Base-by-base conservation (phyloP, 2,329 filamentous ascomycete genomes). In the Neopestalotiopsis rosae region DNA sequence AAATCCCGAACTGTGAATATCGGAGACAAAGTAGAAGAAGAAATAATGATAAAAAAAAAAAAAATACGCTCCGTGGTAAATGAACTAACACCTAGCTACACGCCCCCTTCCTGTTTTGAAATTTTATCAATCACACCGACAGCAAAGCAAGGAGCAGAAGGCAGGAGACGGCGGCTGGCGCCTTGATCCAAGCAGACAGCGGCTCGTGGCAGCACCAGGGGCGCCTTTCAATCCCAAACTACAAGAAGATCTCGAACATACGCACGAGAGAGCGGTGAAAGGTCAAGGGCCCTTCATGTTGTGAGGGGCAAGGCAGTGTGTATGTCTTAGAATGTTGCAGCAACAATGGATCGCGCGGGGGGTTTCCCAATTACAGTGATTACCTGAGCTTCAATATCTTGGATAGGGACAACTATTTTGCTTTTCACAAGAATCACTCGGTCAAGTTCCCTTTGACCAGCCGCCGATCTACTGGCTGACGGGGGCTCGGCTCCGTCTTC, bases 161-260 rank as follows among this genome's bases (percentile, higher is more conserved):
- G 45, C 17, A n/a, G 59, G 59, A 34, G n/a, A 38, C 32, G 34
- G 59, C 59, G 30, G 57, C 57, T 59, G 57, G 57, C 24, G 57
- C 57, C 57, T 59, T 59, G 45, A 59, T 59, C 30, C 57, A 59
- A 59, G 30, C 14, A 59, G 30, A 32, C 57, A 59, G 57, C 57
- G 59, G 28, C 32, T 38, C 32, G 34, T 61, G 32, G 34, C 59
- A 61, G 32, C 59, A 14, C 28, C 34, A 38, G 17, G 59, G 32
- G 28, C 24, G 24, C 14, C n/a, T 61, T 14, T 34, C 13, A 40
- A 61, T 17, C 32, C 59, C 14, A 52, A 20, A 52, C 45, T 17
- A 52, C 45, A 52, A 52, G 24, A 20, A 52, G 45, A 52, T 52
- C 45, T 52, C 14, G 24, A 28, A 6, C 45, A 52, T 20, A 20